Evolutionary conservation across 352 stramenopile genomes (phyloP).

Genomic region (Pythium sukuiense): DNA sequence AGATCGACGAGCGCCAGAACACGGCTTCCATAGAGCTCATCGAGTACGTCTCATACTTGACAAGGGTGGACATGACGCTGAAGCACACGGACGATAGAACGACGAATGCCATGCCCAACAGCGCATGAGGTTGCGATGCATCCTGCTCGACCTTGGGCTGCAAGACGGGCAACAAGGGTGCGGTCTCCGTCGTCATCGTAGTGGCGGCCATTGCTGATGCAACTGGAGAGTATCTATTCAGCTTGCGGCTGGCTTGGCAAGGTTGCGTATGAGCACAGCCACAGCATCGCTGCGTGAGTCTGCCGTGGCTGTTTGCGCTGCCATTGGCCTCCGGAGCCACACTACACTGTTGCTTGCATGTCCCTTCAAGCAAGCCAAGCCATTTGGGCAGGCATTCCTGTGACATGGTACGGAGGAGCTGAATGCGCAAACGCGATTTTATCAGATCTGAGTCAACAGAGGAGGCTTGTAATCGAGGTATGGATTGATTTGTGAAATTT

Average conservation of each 20-base stretch:
- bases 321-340: not conserved
- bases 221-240: not conserved
- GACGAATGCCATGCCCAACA: constrained; percentile 24
- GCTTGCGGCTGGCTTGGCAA: not conserved
- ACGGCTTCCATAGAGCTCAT: constrained; percentile 34
- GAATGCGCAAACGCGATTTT: not conserved
- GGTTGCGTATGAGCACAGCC: not conserved
- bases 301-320: not conserved
- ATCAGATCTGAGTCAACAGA: not conserved
- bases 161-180: constrained; percentile 1
- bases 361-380: not conserved
- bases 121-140: constrained; percentile 14
- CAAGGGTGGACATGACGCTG: constrained; percentile 30
- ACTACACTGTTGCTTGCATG: not conserved
- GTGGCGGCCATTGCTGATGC: not conserved
- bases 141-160: not conserved
- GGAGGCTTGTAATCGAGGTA: not conserved
- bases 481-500: constrained; percentile 3
- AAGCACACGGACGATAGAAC: constrained; percentile 31
- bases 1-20: constrained; percentile 31
- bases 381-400: not conserved
- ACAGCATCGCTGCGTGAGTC: not conserved
- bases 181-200: not conserved
- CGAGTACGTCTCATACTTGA: constrained; percentile 30
- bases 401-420: not conserved